phyloP scores from a whole-genome alignment of 2,329 filamentous ascomycete species.

The Fusarium graminum region DNA sequence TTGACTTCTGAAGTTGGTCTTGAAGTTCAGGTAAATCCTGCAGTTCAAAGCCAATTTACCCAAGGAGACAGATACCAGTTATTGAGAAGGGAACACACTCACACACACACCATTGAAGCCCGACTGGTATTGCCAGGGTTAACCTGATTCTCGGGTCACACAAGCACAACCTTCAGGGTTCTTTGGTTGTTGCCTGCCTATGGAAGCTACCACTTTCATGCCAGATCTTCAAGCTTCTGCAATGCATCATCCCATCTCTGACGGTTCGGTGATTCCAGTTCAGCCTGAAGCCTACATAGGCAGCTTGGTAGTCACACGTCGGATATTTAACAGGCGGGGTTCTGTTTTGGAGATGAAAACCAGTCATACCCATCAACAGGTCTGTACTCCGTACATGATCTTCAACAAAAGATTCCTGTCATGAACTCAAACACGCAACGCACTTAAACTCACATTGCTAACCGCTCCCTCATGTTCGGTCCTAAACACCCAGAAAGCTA shows the following conservation, averaged over 20 bases:
- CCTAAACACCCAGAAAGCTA: background rate
- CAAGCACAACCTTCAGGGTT: slow-evolving; percentile 2
- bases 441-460: background rate
- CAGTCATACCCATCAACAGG: slow-evolving; percentile 20
- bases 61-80: background rate
- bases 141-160: slow-evolving; percentile 20
- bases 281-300: slow-evolving; percentile 26
- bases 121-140: slow-evolving; percentile 10
- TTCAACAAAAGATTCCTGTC: slow-evolving; percentile 20
- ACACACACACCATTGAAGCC: slow-evolving; percentile 5
- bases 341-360: slow-evolving; percentile 30
- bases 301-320: slow-evolving; percentile 19
- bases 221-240: slow-evolving; percentile 18
- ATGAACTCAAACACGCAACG: slow-evolving; percentile 4
- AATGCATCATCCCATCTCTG: slow-evolving; percentile 9
- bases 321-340: background rate
- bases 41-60: background rate
- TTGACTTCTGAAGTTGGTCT: background rate
- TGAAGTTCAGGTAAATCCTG: slow-evolving; percentile 5
- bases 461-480: slow-evolving; percentile 1
- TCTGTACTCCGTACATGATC: background rate
- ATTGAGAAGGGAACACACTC: slow-evolving; percentile 16
- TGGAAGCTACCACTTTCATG: slow-evolving; percentile 16
- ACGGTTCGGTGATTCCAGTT: slow-evolving; percentile 6
- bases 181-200: slow-evolving; percentile 16